phyloP scores from a whole-genome alignment of 148 eudicot genomes.

The Cornus florida region DNA sequence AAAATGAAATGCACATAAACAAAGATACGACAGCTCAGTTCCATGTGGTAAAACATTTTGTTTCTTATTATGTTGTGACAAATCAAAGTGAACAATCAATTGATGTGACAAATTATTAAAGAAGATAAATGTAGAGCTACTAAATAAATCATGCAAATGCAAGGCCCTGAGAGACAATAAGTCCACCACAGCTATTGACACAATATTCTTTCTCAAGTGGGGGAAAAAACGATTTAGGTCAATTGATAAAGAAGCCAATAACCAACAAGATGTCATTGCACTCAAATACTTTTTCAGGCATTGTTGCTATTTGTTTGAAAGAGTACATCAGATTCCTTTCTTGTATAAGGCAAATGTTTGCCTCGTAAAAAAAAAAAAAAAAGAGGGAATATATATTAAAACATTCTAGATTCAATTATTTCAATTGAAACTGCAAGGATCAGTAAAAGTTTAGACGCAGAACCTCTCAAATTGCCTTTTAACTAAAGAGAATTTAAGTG shows the following conservation, averaged over 20 bases:
- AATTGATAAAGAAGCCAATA: neutral
- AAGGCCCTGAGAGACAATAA: neutral
- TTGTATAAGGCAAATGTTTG: neutral
- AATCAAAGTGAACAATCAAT: neutral
- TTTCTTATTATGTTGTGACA: neutral
- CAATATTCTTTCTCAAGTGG: too few relatives aligned
- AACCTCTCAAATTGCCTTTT: too few relatives aligned
- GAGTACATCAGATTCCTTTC: neutral
- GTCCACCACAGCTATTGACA: neutral
- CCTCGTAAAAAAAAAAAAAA: too few relatives aligned
- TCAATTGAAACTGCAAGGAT: too few relatives aligned
- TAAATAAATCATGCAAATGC: neutral
- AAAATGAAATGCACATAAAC: constrained; percentile 10
- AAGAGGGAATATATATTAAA: neutral
- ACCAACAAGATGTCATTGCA: neutral
- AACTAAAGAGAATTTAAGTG: too few relatives aligned
- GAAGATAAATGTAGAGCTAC: neutral
- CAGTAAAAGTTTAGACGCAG: too few relatives aligned
- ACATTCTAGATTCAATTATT: neutral
- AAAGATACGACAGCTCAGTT: neutral
- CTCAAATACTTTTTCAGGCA: neutral
- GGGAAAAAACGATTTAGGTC: neutral
- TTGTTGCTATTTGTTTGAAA: neutral
- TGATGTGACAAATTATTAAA: neutral
- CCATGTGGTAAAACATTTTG: constrained; percentile 1